Evolutionary conservation across 2,329 filamentous ascomycete genomes (phyloP).

Genomic region (Phaeomoniella chlamydospora): DNA sequence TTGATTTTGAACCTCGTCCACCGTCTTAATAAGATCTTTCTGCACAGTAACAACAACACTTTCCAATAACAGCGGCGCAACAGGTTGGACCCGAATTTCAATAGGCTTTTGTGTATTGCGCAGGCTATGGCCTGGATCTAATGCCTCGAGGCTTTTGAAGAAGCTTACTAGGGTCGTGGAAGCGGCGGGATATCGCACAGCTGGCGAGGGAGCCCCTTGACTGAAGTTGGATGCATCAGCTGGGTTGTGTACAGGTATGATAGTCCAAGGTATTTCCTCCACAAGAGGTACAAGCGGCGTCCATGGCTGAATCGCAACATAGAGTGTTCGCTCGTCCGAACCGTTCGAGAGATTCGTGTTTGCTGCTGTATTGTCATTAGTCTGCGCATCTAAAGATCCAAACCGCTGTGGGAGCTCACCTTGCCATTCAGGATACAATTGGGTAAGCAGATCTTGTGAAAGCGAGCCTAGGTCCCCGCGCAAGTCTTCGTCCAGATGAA

Average conservation of each 20-base stretch:
- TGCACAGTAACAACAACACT: slow-evolving; percentile 80
- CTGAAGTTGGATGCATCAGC: background rate
- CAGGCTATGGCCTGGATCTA: slow-evolving; percentile 61
- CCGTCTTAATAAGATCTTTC: slow-evolving; percentile 59
- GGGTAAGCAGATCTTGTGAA: background rate
- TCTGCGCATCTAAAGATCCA: too few species aligned
- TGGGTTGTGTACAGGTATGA: background rate
- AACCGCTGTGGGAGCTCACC: too few species aligned
- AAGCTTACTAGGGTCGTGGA: slow-evolving; percentile 69
- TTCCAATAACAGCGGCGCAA: slow-evolving; percentile 65
- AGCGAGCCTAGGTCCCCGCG: background rate
- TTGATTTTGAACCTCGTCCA: slow-evolving; percentile 70
- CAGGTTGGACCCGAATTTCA: slow-evolving; percentile 71
- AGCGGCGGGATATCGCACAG: slow-evolving; percentile 60
- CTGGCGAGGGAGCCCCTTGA: slow-evolving; percentile 29
- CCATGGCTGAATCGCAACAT: background rate
- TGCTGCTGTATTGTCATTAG: too few species aligned
- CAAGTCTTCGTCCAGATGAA: background rate
- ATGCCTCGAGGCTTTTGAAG: slow-evolving; percentile 54
- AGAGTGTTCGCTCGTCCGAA: background rate
- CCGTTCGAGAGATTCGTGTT: too few species aligned
- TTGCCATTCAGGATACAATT: background rate
- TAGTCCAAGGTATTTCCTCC: background rate
- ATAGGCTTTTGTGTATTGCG: slow-evolving; percentile 62
- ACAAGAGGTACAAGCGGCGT: background rate